Conservation (phyloP, 129 eudicot species). For the Ambrosia trifida region DNA sequence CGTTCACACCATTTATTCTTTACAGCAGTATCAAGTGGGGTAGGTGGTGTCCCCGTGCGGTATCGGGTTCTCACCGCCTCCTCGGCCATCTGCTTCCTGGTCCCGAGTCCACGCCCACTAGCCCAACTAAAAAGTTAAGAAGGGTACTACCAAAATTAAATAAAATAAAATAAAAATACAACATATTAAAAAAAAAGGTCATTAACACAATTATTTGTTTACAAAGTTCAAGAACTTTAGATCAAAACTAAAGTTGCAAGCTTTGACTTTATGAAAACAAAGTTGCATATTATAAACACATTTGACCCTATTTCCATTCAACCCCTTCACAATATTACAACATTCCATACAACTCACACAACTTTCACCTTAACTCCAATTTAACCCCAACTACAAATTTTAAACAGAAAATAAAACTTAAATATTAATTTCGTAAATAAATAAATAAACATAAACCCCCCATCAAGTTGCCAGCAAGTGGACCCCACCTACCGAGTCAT, state of each 20-base stretch:
- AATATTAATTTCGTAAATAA: constrained; percentile 21
- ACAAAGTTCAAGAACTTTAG: constrained; percentile 34
- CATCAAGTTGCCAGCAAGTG: background rate
- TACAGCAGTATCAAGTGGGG: no score
- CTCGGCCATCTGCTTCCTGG: no score
- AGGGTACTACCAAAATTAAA: no score
- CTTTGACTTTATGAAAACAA: constrained; percentile 17
- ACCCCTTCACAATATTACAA: constrained; percentile 34
- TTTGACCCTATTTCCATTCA: constrained; percentile 23
- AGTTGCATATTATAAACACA: constrained; percentile 8
- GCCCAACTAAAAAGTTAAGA: no score
- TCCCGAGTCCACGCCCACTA: no score
- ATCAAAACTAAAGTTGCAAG: constrained; percentile 30
- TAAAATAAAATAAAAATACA: no score
- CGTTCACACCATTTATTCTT: no score
- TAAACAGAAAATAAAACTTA: constrained; percentile 1
- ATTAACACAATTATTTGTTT: background rate
- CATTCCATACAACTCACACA: constrained; percentile 27
- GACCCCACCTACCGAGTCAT: constrained; percentile 25
- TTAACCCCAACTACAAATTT: constrained; percentile 26
- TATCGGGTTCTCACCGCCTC: no score
- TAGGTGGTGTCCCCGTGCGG: no score
- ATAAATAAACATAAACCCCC: constrained; percentile 12
- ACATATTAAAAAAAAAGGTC: background rate
- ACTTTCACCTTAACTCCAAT: constrained; percentile 20